phyloP scores from a whole-genome alignment of 352 stramenopile genomes.

The Globisporangium apiculatum region DNA sequence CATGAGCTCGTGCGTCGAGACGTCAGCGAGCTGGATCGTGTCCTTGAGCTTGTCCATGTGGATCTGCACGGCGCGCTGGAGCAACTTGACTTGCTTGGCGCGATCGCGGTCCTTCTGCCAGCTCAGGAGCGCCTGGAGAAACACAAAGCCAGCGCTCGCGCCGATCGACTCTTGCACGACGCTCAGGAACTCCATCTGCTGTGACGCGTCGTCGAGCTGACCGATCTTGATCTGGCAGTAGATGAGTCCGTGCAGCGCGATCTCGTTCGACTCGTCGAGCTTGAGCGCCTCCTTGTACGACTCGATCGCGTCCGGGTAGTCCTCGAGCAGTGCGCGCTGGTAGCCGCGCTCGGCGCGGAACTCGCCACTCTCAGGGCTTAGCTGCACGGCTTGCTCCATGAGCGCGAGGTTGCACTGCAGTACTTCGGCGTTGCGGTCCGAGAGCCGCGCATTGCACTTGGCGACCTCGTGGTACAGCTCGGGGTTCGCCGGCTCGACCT shows the following conservation, averaged over 20 bases:
- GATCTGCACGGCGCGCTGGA: conserved; percentile 72
- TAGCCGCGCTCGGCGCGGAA: conserved; percentile 78
- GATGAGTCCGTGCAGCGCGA: conserved; percentile 87
- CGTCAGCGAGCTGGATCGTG: conserved; percentile 42
- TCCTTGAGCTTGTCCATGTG: conserved; percentile 81
- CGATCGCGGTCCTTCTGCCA: conserved; percentile 74
- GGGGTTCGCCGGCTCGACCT: conserved; percentile 61
- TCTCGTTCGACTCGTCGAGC: conserved; percentile 82
- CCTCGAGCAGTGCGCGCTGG: conserved; percentile 58
- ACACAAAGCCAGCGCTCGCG: conserved; percentile 69
- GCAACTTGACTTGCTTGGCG: conserved; percentile 52
- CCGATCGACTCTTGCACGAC: conserved; percentile 87
- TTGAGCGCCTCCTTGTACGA: conserved; percentile 84
- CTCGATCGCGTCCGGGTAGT: conserved; percentile 76
- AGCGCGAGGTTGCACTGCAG: conserved; percentile 63
- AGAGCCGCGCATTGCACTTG: conserved; percentile 52
- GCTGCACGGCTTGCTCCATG: conserved; percentile 59
- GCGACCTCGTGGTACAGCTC: conserved; percentile 60
- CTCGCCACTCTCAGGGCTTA: conserved; percentile 50
- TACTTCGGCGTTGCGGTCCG: conserved; percentile 57
- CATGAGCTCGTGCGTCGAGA: conserved; percentile 74
- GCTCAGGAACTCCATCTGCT: conserved; percentile 90
- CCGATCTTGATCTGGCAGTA: conserved; percentile 90
- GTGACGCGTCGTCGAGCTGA: conserved; percentile 82
- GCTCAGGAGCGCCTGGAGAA: conserved; percentile 81